phyloP scores from a whole-genome alignment of 2,329 filamentous ascomycete species.

The Aspergillus ochraceoroseus region DNA sequence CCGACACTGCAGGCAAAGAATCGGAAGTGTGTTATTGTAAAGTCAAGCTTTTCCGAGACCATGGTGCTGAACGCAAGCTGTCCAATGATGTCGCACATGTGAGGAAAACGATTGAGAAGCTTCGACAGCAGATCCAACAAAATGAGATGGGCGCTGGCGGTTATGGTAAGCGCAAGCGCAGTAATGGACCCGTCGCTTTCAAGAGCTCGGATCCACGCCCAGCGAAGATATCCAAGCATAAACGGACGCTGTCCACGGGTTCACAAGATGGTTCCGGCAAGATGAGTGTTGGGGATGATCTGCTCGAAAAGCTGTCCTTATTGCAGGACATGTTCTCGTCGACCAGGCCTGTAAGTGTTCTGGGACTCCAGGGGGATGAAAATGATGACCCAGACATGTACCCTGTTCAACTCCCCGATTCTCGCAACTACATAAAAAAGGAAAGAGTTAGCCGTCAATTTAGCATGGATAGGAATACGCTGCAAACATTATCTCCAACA shows the following conservation, averaged over 20 bases:
- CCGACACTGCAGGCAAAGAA: slow-evolving; percentile 21
- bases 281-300: slow-evolving; percentile 41
- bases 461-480: slow-evolving; percentile 32
- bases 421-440: slow-evolving; percentile 28
- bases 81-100: slow-evolving; percentile 93
- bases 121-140: slow-evolving; percentile 88
- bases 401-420: slow-evolving; percentile 40
- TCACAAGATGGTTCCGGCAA: slow-evolving; percentile 53
- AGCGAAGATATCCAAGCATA: slow-evolving; percentile 84
- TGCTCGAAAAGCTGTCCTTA: slow-evolving; percentile 41
- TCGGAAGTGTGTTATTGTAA: slow-evolving; percentile 89
- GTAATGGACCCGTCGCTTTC: slow-evolving; percentile 48
- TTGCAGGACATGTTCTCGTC: slow-evolving; percentile 48
- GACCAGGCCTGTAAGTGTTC: slow-evolving; percentile 40
- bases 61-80: slow-evolving; percentile 89
- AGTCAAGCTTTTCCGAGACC: slow-evolving; percentile 93
- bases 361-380: slow-evolving; percentile 42
- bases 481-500: slow-evolving; percentile 38
- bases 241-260: slow-evolving; percentile 91
- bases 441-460: slow-evolving; percentile 33
- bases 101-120: slow-evolving; percentile 92
- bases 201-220: slow-evolving; percentile 54
- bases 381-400: slow-evolving; percentile 45
- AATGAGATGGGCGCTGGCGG: slow-evolving; percentile 57
- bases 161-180: slow-evolving; percentile 58